A percentile compares a stretch with the other conserved stretches of the same genome.
phyloP scores from a whole-genome alignment of 2,329 filamentous ascomycete species.

The Alternaria brassicicola region DNA sequence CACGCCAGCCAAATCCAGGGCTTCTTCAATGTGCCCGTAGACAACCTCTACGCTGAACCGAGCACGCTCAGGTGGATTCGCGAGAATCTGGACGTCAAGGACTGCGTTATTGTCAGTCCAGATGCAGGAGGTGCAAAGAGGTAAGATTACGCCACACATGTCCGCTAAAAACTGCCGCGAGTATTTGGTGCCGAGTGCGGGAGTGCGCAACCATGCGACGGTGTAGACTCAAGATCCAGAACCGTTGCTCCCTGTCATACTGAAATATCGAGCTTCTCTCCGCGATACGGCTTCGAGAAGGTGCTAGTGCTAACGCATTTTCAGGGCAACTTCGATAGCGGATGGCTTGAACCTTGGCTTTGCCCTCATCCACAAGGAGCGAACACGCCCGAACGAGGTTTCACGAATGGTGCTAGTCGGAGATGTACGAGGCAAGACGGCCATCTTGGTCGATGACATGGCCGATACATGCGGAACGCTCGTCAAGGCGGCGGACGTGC shows the following conservation, averaged over 20 bases:
- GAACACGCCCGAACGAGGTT: conserved; percentile 87
- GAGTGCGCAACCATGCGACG: background rate
- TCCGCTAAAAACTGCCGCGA: background rate
- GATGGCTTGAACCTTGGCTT: conserved; percentile 90
- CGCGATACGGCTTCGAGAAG: background rate
- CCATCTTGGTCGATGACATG: conserved; percentile 98
- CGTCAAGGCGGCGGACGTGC: conserved; percentile 85
- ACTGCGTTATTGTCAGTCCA: conserved; percentile 92
- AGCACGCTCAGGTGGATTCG: conserved; percentile 90
- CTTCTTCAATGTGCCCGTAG: conserved; percentile 85
- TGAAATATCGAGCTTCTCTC: conserved; percentile 2
- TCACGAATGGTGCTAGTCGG: conserved; percentile 96
- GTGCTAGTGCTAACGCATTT: conserved; percentile 19
- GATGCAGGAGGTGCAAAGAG: conserved; percentile 95
- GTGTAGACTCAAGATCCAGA: background rate
- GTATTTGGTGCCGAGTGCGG: background rate
- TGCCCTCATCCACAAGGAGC: conserved; percentile 96
- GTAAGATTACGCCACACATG: conserved; percentile 48
- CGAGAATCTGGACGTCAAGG: conserved; percentile 79
- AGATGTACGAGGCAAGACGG: conserved; percentile 86
- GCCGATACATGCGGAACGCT: conserved; percentile 92
- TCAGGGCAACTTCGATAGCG: conserved; percentile 84
- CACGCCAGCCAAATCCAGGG: conserved; percentile 94
- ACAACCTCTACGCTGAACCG: conserved; percentile 91
- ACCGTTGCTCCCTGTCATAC: background rate